A percentile compares a stretch with the other conserved stretches of the same genome.
These are phyloP conservation scores for Aspergillaceae sp. DNA, from an alignment of 2,329 filamentous ascomycete genomes.

Conservation along the genomic window DNA sequence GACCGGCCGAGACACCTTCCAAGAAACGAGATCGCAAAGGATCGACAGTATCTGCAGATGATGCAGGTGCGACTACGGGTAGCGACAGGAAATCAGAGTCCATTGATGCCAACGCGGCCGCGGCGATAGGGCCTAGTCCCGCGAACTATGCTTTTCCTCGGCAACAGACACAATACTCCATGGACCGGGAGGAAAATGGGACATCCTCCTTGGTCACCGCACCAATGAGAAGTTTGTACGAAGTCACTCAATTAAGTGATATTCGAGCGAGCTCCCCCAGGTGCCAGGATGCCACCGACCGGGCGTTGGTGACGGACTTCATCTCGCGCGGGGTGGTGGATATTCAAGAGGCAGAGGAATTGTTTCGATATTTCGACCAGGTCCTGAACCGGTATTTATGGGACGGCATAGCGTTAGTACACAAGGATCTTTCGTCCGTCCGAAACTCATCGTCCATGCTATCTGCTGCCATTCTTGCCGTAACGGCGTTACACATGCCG, in stretches of 20 bases:
- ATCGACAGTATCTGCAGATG: conserved; percentile 27
- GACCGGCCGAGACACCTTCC: conserved; percentile 19
- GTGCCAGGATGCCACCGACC: conserved; percentile 24
- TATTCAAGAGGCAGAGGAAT: conserved; percentile 35
- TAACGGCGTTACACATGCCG: conserved; percentile 44
- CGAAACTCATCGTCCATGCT: conserved; percentile 40
- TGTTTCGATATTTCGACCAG: conserved; percentile 34
- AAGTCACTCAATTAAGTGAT: conserved; percentile 39
- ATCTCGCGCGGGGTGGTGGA: conserved; percentile 43
- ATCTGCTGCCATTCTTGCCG: conserved; percentile 39
- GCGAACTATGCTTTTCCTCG: conserved; percentile 15
- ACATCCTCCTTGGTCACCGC: conserved; percentile 32
- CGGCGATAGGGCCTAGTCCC: conserved; percentile 12
- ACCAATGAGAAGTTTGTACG: conserved; percentile 42
- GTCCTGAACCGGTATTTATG: conserved; percentile 34
- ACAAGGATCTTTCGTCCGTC: conserved; percentile 39
- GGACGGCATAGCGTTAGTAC: conserved; percentile 39
- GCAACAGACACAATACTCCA: conserved; percentile 25
- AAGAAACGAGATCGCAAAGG: conserved; percentile 25
- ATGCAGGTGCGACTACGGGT: conserved; percentile 10
- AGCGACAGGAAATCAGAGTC: conserved; percentile 13
- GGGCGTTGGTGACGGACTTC: conserved; percentile 38
- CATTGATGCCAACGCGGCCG: conserved; percentile 6
- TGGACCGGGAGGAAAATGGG: conserved; percentile 29
- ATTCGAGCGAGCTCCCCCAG: conserved; percentile 26